Evolutionary conservation across 352 stramenopile species (phyloP), one percentile per base, ranked within the genome.

Genomic region (Pythium vanterpoolii): DNA sequence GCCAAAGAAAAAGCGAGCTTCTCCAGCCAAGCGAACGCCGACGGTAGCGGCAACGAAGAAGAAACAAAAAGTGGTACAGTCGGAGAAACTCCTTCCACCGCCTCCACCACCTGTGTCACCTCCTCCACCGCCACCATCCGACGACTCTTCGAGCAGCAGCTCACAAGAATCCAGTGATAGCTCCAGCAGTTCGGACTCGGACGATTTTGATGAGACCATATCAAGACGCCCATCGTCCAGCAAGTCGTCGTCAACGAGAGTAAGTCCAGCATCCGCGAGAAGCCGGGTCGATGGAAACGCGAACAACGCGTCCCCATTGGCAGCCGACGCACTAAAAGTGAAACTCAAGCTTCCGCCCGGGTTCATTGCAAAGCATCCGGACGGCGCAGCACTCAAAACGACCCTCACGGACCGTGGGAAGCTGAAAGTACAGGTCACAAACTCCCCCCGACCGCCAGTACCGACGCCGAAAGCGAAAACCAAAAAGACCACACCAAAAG

Each of bases 371-470:
- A 71, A 71, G 42, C 64, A 65, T 54, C 56, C 56, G 1, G 63
- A 71, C 13, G 57, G 56, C 28, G 28, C 44, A 7, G 57, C 57
- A 28, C 19, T 53, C 1, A 63, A 63, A 23, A 63, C 64, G 1
- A 43, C 56, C 5, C 45, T 56, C 11, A 21, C 51, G 39, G 69
- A 67, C 45, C 62, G 66, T 28, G 56, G 60, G 1, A 79, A 73
- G n/a, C 11, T 72, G 1, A 81, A 81, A 30, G 69, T 77, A 3
- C 73, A 84, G 33, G 60, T 74, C 28, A 73, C 73, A 24, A 69
- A 81, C 63, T 72, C 74, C 9, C n/a, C n/a, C n/a, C 68, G 51
- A 38, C 71, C 72, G 16, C 47, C 68, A 52, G 13, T 66, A 10
- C 86, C 86, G 56, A 33, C 44, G 38, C 31, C 53, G 26, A 51